Evolutionary conservation across 345 rosid genomes (phyloP).

Genomic region (Populus tremula): DNA sequence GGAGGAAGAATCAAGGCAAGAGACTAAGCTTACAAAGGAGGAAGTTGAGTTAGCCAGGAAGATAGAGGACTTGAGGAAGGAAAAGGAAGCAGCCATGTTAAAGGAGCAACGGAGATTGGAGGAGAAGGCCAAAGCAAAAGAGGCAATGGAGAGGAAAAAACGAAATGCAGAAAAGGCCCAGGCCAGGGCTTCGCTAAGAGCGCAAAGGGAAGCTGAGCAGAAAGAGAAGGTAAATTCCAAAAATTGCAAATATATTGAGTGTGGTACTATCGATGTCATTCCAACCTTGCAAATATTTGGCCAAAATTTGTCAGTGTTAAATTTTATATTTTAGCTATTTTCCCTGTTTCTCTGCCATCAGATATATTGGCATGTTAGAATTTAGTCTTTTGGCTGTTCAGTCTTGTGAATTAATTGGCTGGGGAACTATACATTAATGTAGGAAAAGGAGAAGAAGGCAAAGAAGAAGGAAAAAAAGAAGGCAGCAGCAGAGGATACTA

Average conservation of each 20-base stretch:
- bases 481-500: constrained; percentile 25
- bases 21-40: constrained; percentile 39
- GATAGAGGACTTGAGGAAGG: constrained; percentile 68
- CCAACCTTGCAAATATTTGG: not conserved
- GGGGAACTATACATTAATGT: constrained; percentile 5
- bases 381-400: not conserved
- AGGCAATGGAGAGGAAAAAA: constrained; percentile 75
- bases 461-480: constrained; percentile 71
- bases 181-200: constrained; percentile 65
- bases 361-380: not conserved
- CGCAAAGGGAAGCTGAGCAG: constrained; percentile 73
- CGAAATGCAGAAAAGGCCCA: constrained; percentile 67
- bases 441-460: constrained; percentile 81
- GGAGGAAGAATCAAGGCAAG: constrained; percentile 49
- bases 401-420: not conserved
- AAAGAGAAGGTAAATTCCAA: constrained; percentile 57
- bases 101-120: constrained; percentile 66
- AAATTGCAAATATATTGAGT: not conserved
- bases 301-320: too few species aligned
- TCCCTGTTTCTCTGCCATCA: not conserved
- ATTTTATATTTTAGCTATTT: not conserved
- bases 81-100: constrained; percentile 56
- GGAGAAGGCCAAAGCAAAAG: constrained; percentile 75
- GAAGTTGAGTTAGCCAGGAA: constrained; percentile 69
- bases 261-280: not conserved